These are phyloP conservation scores for Corinectria fuckeliana DNA, from an alignment of 2,329 filamentous ascomycete genomes.

Conservation along the genomic window DNA sequence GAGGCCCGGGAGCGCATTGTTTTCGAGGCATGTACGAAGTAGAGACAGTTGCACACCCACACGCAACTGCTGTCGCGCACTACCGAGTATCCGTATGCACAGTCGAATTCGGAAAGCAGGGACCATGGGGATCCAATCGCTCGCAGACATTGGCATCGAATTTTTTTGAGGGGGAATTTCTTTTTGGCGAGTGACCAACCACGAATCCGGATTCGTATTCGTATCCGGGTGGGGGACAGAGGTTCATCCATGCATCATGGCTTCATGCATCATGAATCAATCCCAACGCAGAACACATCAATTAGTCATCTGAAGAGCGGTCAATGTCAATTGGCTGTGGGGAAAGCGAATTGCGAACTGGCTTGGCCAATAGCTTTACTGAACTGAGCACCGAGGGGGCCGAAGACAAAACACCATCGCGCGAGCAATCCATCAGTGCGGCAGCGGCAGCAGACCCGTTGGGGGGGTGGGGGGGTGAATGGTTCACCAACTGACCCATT, in stretches of 20 bases:
- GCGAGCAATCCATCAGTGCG: neutral
- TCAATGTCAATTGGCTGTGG: constrained; percentile 23
- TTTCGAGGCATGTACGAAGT: neutral
- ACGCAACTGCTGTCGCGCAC: neutral
- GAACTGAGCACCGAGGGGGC: neutral
- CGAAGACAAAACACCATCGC: constrained; percentile 9
- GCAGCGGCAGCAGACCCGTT: neutral
- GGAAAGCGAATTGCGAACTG: no score
- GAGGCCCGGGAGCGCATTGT: neutral
- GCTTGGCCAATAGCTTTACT: constrained; percentile 20
- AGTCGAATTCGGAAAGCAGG: constrained; percentile 17
- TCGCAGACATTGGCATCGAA: neutral
- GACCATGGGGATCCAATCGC: constrained; percentile 4
- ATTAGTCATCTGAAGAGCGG: constrained; percentile 32
- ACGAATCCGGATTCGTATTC: constrained; percentile 31
- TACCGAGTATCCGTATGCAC: constrained; percentile 4
- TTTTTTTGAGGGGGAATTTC: neutral
- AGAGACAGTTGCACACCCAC: no score
- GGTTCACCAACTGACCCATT: constrained; percentile 6
- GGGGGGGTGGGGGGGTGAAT: constrained; percentile 11
- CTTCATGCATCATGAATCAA: neutral
- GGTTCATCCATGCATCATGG: neutral
- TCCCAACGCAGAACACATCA: neutral
- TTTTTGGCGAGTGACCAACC: neutral
- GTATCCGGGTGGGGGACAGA: constrained; percentile 20